These are phyloP conservation scores for Cynanchum wilfordii DNA, from an alignment of 257 asterid species.

Conservation along the genomic window DNA sequence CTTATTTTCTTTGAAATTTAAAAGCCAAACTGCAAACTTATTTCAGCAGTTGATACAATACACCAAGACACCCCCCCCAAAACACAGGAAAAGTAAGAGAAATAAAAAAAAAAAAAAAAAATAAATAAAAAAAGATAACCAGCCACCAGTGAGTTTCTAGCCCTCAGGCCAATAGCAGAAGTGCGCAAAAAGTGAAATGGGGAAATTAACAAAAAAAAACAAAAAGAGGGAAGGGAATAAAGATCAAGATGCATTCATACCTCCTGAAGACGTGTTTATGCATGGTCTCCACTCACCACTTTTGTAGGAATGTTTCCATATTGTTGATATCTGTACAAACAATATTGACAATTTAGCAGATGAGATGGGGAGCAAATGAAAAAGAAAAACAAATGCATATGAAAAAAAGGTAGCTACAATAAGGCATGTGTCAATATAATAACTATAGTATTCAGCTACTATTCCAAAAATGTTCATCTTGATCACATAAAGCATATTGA, in stretches of 20 bases:
- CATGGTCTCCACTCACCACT: conserved; percentile 92
- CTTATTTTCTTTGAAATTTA: background rate
- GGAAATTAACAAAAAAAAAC: background rate
- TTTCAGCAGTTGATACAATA: background rate
- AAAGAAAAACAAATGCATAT: background rate
- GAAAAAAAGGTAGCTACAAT: background rate
- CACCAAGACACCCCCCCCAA: background rate
- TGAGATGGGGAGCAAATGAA: background rate
- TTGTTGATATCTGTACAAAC: conserved; percentile 64
- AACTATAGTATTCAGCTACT: background rate
- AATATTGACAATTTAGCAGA: conserved; percentile 20
- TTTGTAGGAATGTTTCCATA: conserved; percentile 87
- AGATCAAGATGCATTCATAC: conserved; percentile 27
- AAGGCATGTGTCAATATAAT: background rate
- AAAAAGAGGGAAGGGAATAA: background rate
- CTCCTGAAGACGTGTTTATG: conserved; percentile 67
- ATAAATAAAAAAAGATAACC: background rate
- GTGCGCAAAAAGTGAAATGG: background rate
- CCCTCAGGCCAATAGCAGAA: background rate
- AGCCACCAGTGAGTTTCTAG: background rate
- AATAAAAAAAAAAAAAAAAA: background rate
- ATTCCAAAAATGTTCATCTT: background rate
- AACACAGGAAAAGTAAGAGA: background rate
- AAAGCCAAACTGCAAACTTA: background rate
- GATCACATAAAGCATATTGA: background rate